phyloP scores from a whole-genome alignment of 306 rosid species.

The Albizia julibrissin region DNA sequence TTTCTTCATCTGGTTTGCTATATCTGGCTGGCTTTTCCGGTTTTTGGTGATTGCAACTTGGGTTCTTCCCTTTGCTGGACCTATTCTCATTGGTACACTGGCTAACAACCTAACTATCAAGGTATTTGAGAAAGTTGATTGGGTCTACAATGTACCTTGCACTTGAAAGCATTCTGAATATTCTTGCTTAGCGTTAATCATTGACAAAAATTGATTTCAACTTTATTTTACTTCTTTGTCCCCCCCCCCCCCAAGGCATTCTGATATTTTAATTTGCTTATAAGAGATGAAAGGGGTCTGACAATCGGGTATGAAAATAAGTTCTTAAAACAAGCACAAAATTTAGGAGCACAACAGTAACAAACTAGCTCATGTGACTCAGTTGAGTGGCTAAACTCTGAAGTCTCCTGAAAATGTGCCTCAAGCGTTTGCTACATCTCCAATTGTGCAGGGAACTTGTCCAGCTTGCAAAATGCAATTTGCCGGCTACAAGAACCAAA shows the following conservation, averaged over 20 bases:
- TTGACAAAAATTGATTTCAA: not conserved
- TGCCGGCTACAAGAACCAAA: slow-evolving; percentile 80
- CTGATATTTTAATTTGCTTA: not conserved
- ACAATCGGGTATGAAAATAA: not conserved
- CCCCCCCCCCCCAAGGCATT: too few relatives aligned
- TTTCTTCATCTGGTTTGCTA: slow-evolving; percentile 92
- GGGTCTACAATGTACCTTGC: not conserved
- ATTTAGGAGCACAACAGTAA: not conserved
- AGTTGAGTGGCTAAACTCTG: not conserved
- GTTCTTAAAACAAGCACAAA: not conserved
- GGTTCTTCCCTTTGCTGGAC: slow-evolving; percentile 96
- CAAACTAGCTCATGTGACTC: not conserved
- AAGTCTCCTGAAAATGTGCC: slow-evolving; percentile 3
- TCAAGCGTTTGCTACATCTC: slow-evolving; percentile 11
- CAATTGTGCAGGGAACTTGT: slow-evolving; percentile 71
- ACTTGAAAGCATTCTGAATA: not conserved
- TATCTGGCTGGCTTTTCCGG: slow-evolving; percentile 98
- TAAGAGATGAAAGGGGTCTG: not conserved
- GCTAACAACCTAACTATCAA: slow-evolving; percentile 80
- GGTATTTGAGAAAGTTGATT: slow-evolving; percentile 46
- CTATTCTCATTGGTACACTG: slow-evolving; percentile 82
- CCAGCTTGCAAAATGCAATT: slow-evolving; percentile 91
- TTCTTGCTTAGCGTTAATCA: not conserved
- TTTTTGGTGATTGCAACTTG: slow-evolving; percentile 68
- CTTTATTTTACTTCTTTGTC: not conserved